Conservation (phyloP, 176 grass and related monocot genomes). For the Leersia perrieri region DNA sequence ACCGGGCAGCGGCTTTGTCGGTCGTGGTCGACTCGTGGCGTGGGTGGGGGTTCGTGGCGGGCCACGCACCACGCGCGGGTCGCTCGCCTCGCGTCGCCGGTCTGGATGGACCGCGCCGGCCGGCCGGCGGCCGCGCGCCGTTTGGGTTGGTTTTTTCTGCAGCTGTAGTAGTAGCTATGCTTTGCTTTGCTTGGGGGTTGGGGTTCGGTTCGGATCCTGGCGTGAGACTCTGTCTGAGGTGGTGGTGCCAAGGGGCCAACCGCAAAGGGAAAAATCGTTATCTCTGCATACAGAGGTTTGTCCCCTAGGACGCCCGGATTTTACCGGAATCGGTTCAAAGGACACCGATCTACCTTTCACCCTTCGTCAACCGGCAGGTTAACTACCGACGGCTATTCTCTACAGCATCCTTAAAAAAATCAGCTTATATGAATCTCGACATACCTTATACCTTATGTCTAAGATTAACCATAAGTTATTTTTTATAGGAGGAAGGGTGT, state of each 20-base stretch:
- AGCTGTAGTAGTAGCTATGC: background rate
- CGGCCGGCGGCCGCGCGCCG: background rate
- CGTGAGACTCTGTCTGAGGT: no score
- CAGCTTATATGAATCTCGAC: no score
- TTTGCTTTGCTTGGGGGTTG: slow-evolving; percentile 10
- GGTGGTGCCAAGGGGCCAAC: background rate
- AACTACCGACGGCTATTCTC: no score
- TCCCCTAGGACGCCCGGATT: background rate
- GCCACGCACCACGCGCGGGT: slow-evolving; percentile 21
- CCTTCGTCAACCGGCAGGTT: no score
- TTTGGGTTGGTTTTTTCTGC: background rate
- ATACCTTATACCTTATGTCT: no score
- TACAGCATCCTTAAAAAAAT: no score
- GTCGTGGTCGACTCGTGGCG: no score
- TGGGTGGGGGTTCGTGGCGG: slow-evolving; percentile 36
- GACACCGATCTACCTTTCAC: no score
- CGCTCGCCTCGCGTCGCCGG: slow-evolving; percentile 7
- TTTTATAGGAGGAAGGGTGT: no score
- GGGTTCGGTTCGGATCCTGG: slow-evolving; percentile 2
- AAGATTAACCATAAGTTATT: no score
- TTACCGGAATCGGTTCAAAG: no score
- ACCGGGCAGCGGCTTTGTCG: slow-evolving; percentile 7
- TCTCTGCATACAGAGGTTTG: background rate
- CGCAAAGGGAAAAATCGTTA: background rate
- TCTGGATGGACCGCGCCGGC: no score